Percentiles rank a stretch among this genome's conserved stretches.
These are phyloP conservation scores for Coprinellus aureogranulatus DNA, from an alignment of 768 basidiomycete genomes.

Conservation along the genomic window DNA sequence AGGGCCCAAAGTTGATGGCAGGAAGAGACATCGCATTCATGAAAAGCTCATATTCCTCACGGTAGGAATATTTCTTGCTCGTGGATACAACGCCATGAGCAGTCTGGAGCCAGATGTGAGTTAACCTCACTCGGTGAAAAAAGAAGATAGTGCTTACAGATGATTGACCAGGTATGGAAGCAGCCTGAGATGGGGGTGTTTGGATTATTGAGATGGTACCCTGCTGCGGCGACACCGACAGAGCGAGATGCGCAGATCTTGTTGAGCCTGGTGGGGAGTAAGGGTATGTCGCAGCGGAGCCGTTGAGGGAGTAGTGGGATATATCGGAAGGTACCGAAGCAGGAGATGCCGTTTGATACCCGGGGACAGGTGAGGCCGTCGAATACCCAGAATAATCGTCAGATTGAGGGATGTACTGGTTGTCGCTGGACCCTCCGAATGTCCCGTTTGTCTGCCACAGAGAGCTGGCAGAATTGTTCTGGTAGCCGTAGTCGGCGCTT, in stretches of 20 bases:
- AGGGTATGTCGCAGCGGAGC: not conserved
- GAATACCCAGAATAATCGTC: not conserved
- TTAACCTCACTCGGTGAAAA: no score
- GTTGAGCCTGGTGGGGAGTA: not conserved
- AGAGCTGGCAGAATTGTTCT: not conserved
- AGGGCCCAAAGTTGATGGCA: constrained; percentile 38
- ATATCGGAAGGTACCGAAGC: not conserved
- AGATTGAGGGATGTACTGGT: not conserved
- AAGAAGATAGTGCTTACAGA: not conserved
- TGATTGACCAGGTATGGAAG: not conserved
- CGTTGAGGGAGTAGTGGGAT: not conserved
- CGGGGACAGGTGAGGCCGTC: no score
- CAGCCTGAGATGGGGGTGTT: not conserved
- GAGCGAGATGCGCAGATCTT: not conserved
- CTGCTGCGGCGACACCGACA: not conserved
- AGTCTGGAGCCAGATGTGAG: not conserved
- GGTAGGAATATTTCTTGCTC: constrained; percentile 31
- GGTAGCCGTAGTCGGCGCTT: not conserved
- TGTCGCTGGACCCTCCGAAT: not conserved
- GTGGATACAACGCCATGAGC: not conserved
- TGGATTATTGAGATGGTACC: not conserved
- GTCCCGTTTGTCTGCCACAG: not conserved
- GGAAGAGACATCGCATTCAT: constrained; percentile 39
- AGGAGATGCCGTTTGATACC: not conserved
- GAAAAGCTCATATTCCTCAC: constrained; percentile 46